These are phyloP conservation scores for Macrophomina phaseolina DNA, from an alignment of 2,329 filamentous ascomycete genomes.

Conservation along the genomic window DNA sequence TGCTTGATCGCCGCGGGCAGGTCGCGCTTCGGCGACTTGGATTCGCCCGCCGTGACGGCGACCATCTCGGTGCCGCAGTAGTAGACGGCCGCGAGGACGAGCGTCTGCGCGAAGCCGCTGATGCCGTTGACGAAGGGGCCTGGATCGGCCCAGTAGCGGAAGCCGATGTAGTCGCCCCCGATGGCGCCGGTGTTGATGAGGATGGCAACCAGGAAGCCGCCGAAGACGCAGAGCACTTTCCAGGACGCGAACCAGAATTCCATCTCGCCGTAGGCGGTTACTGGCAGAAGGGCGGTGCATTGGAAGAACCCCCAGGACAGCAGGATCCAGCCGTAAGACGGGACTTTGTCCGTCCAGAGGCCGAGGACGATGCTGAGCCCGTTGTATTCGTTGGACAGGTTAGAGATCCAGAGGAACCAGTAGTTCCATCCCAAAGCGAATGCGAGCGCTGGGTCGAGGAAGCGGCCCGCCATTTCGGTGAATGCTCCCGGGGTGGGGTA, in stretches of 20 bases:
- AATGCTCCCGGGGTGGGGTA: conserved; percentile 75
- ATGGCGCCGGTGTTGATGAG: conserved; percentile 76
- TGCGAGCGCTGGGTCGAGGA: conserved; percentile 76
- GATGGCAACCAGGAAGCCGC: conserved; percentile 86
- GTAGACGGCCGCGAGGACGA: conserved; percentile 76
- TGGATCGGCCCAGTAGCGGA: conserved; percentile 74
- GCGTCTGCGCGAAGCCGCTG: conserved; percentile 78
- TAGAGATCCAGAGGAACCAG: conserved; percentile 66
- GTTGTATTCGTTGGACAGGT: conserved; percentile 54
- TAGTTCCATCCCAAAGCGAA: conserved; percentile 76
- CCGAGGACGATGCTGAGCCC: conserved; percentile 52
- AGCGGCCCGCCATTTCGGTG: conserved; percentile 60
- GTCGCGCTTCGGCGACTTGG: conserved; percentile 79
- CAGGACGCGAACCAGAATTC: conserved; percentile 52
- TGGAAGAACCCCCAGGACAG: conserved; percentile 54
- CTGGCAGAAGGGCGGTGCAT: conserved; percentile 29
- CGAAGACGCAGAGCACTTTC: conserved; percentile 79
- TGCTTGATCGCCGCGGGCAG: conserved; percentile 91
- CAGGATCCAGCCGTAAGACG: conserved; percentile 64
- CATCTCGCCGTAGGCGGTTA: conserved; percentile 44
- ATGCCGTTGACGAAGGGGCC: conserved; percentile 84
- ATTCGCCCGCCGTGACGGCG: conserved; percentile 79
- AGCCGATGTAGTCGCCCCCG: conserved; percentile 75
- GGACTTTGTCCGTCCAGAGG: conserved; percentile 62
- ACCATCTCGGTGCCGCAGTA: conserved; percentile 80